phyloP scores from a whole-genome alignment of 345 rosid species.

The Bruguiera parviflora region DNA sequence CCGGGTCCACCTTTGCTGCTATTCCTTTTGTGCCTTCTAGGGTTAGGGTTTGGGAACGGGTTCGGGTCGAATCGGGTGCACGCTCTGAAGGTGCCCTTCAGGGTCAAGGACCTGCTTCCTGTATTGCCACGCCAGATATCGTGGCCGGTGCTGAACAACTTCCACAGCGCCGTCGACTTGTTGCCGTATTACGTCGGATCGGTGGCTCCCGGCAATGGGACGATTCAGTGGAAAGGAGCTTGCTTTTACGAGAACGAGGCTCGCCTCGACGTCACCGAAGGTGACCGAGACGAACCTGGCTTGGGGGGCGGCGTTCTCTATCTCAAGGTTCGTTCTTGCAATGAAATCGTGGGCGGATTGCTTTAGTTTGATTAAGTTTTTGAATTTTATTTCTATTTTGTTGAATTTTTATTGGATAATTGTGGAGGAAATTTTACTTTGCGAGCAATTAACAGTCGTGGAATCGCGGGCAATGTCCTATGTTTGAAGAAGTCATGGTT shows the following conservation, averaged over 20 bases:
- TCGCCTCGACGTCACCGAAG: conserved; percentile 52
- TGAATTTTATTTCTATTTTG: too few species aligned
- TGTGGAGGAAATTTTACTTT: too few species aligned
- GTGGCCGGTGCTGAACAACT: conserved; percentile 80
- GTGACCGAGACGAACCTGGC: conserved; percentile 53
- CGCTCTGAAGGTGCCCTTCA: conserved; percentile 66
- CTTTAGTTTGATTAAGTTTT: too few species aligned
- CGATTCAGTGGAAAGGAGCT: conserved; percentile 83
- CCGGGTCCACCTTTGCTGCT: not conserved
- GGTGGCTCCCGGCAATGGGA: conserved; percentile 51
- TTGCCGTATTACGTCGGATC: conserved; percentile 80
- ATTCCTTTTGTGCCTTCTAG: conserved; percentile 1
- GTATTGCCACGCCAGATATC: conserved; percentile 80
- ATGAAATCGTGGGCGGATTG: not conserved
- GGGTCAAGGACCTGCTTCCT: conserved; percentile 77
- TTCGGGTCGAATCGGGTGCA: conserved; percentile 15
- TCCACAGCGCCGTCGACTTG: conserved; percentile 87
- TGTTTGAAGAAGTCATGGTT: too few species aligned
- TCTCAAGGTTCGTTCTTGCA: conserved; percentile 51
- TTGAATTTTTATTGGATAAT: not conserved
- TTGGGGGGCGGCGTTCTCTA: conserved; percentile 85
- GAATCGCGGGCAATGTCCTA: too few species aligned
- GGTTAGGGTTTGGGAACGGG: conserved; percentile 20
- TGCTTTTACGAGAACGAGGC: conserved; percentile 88
- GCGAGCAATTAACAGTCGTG: too few species aligned